Percentiles rank a stretch among this genome's conserved stretches.
These are phyloP conservation scores for Prunus mongolica DNA, from an alignment of 306 rosid species.

Conservation along the genomic window DNA sequence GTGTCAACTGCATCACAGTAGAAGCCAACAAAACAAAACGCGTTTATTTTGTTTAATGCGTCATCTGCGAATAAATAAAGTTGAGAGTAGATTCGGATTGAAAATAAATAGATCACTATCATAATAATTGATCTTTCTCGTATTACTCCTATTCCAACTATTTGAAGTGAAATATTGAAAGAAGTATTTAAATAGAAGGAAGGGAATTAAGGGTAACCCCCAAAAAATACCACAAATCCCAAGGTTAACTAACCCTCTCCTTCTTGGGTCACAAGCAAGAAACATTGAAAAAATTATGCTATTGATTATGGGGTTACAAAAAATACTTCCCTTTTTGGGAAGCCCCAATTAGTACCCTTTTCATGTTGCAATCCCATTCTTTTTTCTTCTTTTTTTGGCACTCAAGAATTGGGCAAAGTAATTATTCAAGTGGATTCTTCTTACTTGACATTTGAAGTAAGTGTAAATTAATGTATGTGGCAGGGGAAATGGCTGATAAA, in stretches of 20 bases:
- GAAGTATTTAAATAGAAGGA: not conserved
- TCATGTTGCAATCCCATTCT: not conserved
- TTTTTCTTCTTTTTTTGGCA: not conserved
- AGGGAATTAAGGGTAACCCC: conserved; percentile 3
- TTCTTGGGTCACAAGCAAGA: conserved; percentile 24
- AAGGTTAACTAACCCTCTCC: conserved; percentile 44
- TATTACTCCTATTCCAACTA: not conserved
- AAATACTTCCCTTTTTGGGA: conserved; percentile 24
- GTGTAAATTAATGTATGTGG: not conserved
- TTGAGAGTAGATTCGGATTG: too few species aligned
- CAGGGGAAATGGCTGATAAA: not conserved
- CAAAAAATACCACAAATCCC: conserved; percentile 46
- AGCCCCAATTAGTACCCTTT: not conserved
- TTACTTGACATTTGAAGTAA: not conserved
- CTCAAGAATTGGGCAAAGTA: too few species aligned
- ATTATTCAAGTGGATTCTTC: too few species aligned
- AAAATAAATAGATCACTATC: too few species aligned
- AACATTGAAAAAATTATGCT: not conserved
- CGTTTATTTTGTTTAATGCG: not conserved
- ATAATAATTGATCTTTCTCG: too few species aligned
- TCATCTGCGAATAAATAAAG: too few species aligned
- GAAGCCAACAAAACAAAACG: conserved; percentile 11
- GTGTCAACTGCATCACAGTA: too few species aligned
- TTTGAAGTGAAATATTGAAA: too few species aligned
- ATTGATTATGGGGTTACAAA: not conserved